Base-by-base conservation (phyloP, 176 grass and related monocot genomes). In the Hyparrhenia diplandra region DNA sequence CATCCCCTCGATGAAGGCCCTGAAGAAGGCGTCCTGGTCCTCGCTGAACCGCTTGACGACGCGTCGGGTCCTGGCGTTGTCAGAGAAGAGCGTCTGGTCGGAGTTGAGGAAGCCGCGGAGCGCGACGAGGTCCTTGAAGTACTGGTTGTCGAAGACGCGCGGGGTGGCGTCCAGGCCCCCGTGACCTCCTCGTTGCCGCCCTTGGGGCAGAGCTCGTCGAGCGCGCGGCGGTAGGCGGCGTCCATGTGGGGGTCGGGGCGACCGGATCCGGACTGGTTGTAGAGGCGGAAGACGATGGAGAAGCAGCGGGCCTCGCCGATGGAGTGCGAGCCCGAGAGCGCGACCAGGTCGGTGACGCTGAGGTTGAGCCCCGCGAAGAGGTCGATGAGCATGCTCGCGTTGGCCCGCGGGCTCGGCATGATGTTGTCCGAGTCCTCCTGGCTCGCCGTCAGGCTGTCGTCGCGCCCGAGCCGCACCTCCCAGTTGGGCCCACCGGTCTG, bases 61-160 rank as follows among this genome's bases (percentile, higher is more conserved):
- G 21, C 5, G 37, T 18, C 69, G 69, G 4, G 97, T 93, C 40
- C 18, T 70, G 14, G 63, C 78, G 43, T 91, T 64, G 78, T 91
- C 97, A 6, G 93, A 93, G 88, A 90, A 93, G 81, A 99, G 83
- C 49, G 97, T 99, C 76, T 99, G 92, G 79, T 95, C 96, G 10
- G 92, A 95, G 85, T 95, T 99, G 14, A 99, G 86, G 85, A 95
- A 99, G 0, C 96, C 96, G 62, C 90, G 78, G 60, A 93, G 85
- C 31, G 31, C 62, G 74, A 91, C 88, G 79, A 99, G 83, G 90
- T 99, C 90, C 78, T 87, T 91, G 88, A 99, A 99, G 85, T 99
- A 95, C 61, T 80, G 90, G 89, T 95, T 99, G 80, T 99, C 96
- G 81, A 99, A 95, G 62, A 65, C 84, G 30, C 84, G 41, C 2